A percentile compares a stretch with the other conserved stretches of the same genome.
phyloP scores from a whole-genome alignment of 2,329 filamentous ascomycete genomes.

The Cercospora citrullina region DNA sequence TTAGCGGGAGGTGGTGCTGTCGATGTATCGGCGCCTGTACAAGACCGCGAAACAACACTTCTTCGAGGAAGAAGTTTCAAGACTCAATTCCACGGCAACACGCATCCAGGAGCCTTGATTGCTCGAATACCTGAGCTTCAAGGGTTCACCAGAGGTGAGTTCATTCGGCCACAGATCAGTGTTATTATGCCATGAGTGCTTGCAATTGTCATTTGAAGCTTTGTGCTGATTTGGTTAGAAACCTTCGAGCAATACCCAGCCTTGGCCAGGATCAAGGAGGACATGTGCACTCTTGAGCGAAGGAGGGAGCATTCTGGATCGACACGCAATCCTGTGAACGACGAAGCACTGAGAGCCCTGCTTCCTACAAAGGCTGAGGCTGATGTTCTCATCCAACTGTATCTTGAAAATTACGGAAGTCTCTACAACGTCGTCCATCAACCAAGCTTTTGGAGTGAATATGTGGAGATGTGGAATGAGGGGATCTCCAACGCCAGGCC shows the following conservation, averaged over 20 bases:
- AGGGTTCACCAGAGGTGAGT: conserved; percentile 28
- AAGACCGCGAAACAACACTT: conserved; percentile 43
- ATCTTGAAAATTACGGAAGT: conserved; percentile 54
- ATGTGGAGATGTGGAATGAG: conserved; percentile 50
- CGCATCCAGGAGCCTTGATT: conserved; percentile 41
- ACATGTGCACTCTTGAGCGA: conserved; percentile 32
- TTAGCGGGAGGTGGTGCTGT: conserved; percentile 15
- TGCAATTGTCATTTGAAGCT: neutral
- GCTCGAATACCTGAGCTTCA: conserved; percentile 34
- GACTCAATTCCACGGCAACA: conserved; percentile 48
- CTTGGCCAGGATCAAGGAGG: conserved; percentile 30
- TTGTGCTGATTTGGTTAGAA: conserved; percentile 17
- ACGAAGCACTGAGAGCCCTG: conserved; percentile 40
- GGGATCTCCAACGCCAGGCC: conserved; percentile 25
- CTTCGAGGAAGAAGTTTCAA: conserved; percentile 49
- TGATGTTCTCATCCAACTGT: conserved; percentile 48
- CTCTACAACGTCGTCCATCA: conserved; percentile 55
- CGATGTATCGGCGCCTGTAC: conserved; percentile 23
- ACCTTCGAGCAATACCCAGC: conserved; percentile 41
- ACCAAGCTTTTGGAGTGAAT: conserved; percentile 55
- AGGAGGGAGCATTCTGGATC: conserved; percentile 28
- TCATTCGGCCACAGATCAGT: neutral
- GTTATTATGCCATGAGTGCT: neutral
- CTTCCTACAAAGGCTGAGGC: conserved; percentile 42
- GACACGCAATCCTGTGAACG: conserved; percentile 27